A percentile compares a stretch with the other conserved stretches of the same genome.
Conservation (phyloP, 257 asterid species). For the Scutellaria minor region DNA sequence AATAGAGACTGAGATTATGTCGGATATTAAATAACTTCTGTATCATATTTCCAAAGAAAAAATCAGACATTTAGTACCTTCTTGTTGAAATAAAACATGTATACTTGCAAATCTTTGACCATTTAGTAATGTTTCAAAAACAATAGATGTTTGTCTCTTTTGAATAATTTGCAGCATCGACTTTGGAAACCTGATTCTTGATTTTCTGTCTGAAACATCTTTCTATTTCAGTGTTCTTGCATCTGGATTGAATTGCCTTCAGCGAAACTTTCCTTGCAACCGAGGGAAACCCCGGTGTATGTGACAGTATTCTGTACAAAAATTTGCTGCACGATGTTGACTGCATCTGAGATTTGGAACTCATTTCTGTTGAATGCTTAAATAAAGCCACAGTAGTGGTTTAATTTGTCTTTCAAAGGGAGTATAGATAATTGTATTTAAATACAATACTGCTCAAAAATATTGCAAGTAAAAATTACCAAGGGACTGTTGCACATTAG, state of each 20-base stretch:
- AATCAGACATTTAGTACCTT: neutral
- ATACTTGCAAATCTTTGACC: slow-evolving; percentile 10
- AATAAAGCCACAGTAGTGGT: neutral
- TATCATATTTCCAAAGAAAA: neutral
- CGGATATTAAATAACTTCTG: neutral
- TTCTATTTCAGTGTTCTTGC: slow-evolving; percentile 50
- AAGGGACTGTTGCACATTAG: neutral
- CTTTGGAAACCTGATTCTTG: neutral
- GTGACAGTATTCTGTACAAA: slow-evolving; percentile 31
- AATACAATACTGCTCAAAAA: neutral
- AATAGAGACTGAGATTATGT: neutral
- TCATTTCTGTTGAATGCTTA: too few species aligned
- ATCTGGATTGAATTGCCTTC: slow-evolving; percentile 72
- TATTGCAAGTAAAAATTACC: neutral
- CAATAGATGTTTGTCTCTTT: neutral
- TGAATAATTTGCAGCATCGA: neutral
- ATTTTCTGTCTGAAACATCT: slow-evolving; percentile 24
- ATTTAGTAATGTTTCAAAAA: neutral
- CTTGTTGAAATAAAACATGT: neutral
- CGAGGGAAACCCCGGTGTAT: slow-evolving; percentile 60
- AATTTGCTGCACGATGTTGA: too few species aligned
- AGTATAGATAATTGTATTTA: neutral
- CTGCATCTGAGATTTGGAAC: too few species aligned
- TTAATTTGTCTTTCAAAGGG: neutral
- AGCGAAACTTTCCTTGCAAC: slow-evolving; percentile 66